Percentiles rank a stretch among this genome's conserved stretches.
Evolutionary conservation across 306 rosid genomes (phyloP).

Genomic region (Echinosophora koreensis): DNA sequence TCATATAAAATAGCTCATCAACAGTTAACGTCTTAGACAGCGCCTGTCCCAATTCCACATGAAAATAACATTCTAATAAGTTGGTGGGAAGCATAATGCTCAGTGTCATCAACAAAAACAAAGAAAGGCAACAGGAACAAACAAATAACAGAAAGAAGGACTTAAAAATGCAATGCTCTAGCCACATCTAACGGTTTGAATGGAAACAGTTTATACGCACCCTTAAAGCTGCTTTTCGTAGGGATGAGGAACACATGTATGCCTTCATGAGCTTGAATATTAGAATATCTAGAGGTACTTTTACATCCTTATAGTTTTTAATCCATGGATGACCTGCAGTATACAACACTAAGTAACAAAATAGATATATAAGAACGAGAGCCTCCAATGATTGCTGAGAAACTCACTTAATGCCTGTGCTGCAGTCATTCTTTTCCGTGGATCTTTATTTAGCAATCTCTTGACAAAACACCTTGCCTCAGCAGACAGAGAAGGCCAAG

Average conservation of each 20-base stretch:
- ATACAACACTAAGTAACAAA: slow-evolving; percentile 41
- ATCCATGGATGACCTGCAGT: slow-evolving; percentile 86
- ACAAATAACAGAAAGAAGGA: slow-evolving; percentile 6
- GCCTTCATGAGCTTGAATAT: slow-evolving; percentile 75
- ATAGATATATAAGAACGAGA: slow-evolving; percentile 6
- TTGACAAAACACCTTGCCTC: slow-evolving; percentile 75
- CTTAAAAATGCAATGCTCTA: slow-evolving; percentile 17
- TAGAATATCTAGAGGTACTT: slow-evolving; percentile 74
- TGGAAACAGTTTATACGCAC: slow-evolving; percentile 49
- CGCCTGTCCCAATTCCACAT: slow-evolving; percentile 59
- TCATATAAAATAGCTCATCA: slow-evolving; percentile 65
- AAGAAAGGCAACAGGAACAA: slow-evolving; percentile 2
- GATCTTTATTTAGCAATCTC: slow-evolving; percentile 79
- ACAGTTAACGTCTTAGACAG: slow-evolving; percentile 72
- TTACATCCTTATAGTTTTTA: slow-evolving; percentile 55
- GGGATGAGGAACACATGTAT: slow-evolving; percentile 79
- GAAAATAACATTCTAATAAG: slow-evolving; percentile 10
- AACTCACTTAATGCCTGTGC: slow-evolving; percentile 80
- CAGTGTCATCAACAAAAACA: not conserved
- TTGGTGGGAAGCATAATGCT: slow-evolving; percentile 1
- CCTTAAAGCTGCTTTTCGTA: slow-evolving; percentile 83
- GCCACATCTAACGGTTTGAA: not conserved
- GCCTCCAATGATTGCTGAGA: slow-evolving; percentile 21
- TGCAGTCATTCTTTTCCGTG: slow-evolving; percentile 83
- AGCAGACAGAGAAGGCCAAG: slow-evolving; percentile 78